Percentiles rank a stretch among this genome's conserved stretches.
phyloP scores from a whole-genome alignment of 768 basidiomycete species.

The Agaricus subrufescens region DNA sequence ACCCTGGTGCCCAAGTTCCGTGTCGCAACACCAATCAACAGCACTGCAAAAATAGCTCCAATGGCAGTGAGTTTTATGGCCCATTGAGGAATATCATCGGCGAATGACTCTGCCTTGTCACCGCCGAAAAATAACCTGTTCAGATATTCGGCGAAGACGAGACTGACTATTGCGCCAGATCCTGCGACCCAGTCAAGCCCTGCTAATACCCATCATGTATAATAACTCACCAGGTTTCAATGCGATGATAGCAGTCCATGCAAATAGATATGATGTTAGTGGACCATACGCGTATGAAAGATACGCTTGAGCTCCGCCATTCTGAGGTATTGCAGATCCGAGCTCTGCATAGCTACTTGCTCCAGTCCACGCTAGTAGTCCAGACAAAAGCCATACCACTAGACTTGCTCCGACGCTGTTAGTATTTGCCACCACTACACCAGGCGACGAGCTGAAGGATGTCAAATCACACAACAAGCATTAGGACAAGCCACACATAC shows the following conservation, averaged over 20 bases:
- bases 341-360: constrained; percentile 92
- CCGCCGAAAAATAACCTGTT: constrained; percentile 84
- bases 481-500: constrained; percentile 34
- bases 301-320: constrained; percentile 74
- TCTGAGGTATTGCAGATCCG: constrained; percentile 82
- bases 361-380: constrained; percentile 90
- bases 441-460: constrained; percentile 74
- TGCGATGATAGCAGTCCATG: constrained; percentile 91
- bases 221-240: constrained; percentile 66
- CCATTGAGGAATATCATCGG: constrained; percentile 83
- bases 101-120: constrained; percentile 64
- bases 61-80: constrained; percentile 85
- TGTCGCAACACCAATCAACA: constrained; percentile 73
- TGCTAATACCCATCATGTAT: not conserved
- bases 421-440: constrained; percentile 85
- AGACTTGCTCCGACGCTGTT: constrained; percentile 89
- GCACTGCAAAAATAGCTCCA: constrained; percentile 66
- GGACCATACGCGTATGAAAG: constrained; percentile 87
- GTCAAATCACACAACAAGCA: not conserved
- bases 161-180: constrained; percentile 76
- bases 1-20: constrained; percentile 75
- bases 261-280: constrained; percentile 83
- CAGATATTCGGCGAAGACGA: constrained; percentile 90
- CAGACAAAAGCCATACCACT: constrained; percentile 78
- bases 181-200: constrained; percentile 34